Base-by-base conservation (phyloP, 2,329 filamentous ascomycete species). In the Pseudonectria buxi region DNA sequence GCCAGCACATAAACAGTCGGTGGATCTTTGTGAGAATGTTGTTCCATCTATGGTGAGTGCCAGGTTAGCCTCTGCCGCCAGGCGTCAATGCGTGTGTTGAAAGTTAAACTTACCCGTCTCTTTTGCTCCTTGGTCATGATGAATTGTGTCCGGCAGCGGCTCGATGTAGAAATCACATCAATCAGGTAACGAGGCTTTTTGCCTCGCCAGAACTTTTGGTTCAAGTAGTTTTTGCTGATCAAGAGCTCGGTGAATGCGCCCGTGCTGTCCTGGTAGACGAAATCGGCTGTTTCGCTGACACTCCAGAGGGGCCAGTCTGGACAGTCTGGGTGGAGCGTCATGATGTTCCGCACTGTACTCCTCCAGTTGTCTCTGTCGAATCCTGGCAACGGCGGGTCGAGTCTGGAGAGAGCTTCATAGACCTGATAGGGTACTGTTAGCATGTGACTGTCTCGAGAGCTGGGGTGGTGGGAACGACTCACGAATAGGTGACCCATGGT, bases 111-210 rank as follows among this genome's bases (percentile, higher is more conserved):
- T 46, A 68, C 67, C 42, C 54, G 50, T 26, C 51, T 37, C 33
- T 66, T 69, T 45, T 74, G 69, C 2, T 45, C 41, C 22, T 62
- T 58, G 44, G 65, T 72, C 56, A 74, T 63, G 31, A 53, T 73
- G 35, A 75, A 72, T 0, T 63, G 57, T 6, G 58, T 63, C 2
- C 57, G 49, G 28, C 54, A 61, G 2, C 43, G 31, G 1, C 50
- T 48, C 0, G 61, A 64, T 0, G 69, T 73, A 1, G 68, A 60
- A 45, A 74, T 75, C 25, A 75, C 71, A 36, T 75, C 72, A 3
- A 75, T 63, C 14, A 61, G 65, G 43, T 71, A 74, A 24, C 56
- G 43, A 1, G 61, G 67, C 4, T 32, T 44, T 32, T 37, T 40
- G 10, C 29, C 45, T 10, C 26, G 18, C 57, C 60, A 67, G 0